These are phyloP conservation scores for Podaxis carcinomalis DNA, from an alignment of 768 basidiomycete species.

Conservation along the genomic window DNA sequence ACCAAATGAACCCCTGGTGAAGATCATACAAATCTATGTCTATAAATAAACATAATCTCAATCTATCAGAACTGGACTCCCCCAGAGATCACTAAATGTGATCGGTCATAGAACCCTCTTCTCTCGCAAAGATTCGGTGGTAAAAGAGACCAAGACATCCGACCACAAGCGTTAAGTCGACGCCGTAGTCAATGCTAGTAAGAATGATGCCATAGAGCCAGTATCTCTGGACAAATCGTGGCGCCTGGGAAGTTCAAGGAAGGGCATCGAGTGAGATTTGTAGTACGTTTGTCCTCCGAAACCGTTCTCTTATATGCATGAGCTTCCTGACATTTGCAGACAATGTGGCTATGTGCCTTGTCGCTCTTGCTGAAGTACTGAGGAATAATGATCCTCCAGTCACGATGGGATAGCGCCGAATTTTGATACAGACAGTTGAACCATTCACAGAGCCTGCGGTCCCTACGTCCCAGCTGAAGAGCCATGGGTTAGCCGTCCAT, in stretches of 20 bases:
- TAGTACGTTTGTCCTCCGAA: background rate
- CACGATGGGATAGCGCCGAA: no score
- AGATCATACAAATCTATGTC: background rate
- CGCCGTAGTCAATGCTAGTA: background rate
- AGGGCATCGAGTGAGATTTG: background rate
- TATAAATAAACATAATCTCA: background rate
- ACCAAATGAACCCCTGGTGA: background rate
- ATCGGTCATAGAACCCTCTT: no score
- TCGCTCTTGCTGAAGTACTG: no score
- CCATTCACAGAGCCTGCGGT: no score
- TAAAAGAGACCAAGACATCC: background rate
- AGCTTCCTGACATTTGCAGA: no score
- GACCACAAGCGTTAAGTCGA: background rate
- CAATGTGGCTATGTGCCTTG: no score
- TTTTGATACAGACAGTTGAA: no score
- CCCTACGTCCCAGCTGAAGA: no score
- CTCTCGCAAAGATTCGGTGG: no score
- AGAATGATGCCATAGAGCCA: conserved; percentile 8
- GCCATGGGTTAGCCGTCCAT: no score
- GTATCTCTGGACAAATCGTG: background rate
- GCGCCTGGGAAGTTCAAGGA: background rate
- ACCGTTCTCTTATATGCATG: background rate
- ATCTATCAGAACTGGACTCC: background rate
- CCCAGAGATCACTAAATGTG: no score
- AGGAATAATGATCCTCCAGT: no score